Conservation (phyloP, 1,284 basidiomycete genomes). For the Cryptococcus deneoformans region DNA sequence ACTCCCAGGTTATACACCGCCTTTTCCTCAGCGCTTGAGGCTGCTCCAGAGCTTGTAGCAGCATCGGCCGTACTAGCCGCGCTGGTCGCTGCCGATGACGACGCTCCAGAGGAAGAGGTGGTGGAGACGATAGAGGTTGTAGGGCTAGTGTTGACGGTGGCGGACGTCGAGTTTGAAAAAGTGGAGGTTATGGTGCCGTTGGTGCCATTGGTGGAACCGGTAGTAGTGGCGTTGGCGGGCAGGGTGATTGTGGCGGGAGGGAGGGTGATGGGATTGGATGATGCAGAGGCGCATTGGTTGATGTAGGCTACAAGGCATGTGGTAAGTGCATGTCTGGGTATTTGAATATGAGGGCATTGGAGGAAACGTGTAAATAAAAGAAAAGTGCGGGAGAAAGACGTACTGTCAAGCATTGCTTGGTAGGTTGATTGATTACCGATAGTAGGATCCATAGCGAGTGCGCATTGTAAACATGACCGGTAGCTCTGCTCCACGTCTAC, state of each 20-base stretch:
- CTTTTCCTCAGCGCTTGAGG: too few species aligned
- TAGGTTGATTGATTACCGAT: not conserved
- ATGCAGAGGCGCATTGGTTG: constrained; percentile 13
- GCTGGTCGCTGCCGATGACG: too few species aligned
- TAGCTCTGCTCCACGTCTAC: constrained; percentile 7
- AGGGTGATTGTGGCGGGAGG: constrained; percentile 16
- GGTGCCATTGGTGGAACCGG: not conserved
- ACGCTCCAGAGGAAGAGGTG: not conserved
- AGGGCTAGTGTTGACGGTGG: not conserved
- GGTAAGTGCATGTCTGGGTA: too few species aligned
- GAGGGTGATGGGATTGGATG: constrained; percentile 9
- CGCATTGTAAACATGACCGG: constrained; percentile 11
- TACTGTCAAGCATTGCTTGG: constrained; percentile 8
- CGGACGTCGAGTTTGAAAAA: not conserved
- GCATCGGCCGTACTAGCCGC: too few species aligned
- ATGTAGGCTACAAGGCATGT: constrained; percentile 4
- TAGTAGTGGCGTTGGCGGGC: not conserved
- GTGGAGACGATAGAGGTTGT: not conserved
- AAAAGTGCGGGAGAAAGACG: too few species aligned
- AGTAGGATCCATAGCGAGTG: constrained; percentile 6
- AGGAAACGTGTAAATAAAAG: too few species aligned
- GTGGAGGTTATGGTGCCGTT: not conserved
- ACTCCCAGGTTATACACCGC: too few species aligned
- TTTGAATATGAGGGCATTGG: too few species aligned
- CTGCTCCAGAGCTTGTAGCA: too few species aligned